phyloP scores from a whole-genome alignment of 179 eudicot genomes.

The Nepenthes alata region DNA sequence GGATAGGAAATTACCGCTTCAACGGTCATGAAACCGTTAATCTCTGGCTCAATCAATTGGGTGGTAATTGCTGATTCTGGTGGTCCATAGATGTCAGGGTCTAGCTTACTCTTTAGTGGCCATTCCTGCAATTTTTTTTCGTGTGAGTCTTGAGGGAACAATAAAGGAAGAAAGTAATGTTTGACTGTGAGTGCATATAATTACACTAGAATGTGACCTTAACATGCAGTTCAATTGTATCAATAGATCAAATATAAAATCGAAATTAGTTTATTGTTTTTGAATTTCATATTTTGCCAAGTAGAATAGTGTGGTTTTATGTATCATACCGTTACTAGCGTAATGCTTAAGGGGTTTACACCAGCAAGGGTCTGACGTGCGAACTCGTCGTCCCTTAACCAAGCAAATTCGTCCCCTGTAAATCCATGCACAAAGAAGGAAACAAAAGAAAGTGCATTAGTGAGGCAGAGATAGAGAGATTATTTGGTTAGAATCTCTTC shows the following conservation, averaged over 20 bases:
- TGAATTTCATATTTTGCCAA: background rate
- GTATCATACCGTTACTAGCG: slow-evolving; percentile 46
- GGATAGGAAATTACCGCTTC: slow-evolving; percentile 2
- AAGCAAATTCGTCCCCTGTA: slow-evolving; percentile 59
- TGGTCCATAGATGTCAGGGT: slow-evolving; percentile 54
- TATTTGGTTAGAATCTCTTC: no score
- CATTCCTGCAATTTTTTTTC: slow-evolving; percentile 44
- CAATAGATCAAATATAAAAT: no score
- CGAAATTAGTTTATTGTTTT: background rate
- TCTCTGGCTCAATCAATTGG: slow-evolving; percentile 30
- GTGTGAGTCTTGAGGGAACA: no score
- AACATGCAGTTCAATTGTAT: no score
- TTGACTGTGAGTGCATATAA: no score
- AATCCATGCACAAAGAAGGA: no score
- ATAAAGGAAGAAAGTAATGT: no score
- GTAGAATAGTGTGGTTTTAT: background rate
- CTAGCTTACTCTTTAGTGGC: slow-evolving; percentile 64
- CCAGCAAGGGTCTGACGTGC: slow-evolving; percentile 80
- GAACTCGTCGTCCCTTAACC: slow-evolving; percentile 79
- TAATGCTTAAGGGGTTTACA: slow-evolving; percentile 48
- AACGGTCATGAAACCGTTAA: slow-evolving; percentile 28
- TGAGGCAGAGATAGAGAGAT: no score
- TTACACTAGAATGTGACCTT: no score
- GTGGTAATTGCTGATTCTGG: slow-evolving; percentile 57
- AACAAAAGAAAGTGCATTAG: no score